phyloP scores from a whole-genome alignment of 2,329 filamentous ascomycete genomes.

The Chalaropsis ovoidea region DNA sequence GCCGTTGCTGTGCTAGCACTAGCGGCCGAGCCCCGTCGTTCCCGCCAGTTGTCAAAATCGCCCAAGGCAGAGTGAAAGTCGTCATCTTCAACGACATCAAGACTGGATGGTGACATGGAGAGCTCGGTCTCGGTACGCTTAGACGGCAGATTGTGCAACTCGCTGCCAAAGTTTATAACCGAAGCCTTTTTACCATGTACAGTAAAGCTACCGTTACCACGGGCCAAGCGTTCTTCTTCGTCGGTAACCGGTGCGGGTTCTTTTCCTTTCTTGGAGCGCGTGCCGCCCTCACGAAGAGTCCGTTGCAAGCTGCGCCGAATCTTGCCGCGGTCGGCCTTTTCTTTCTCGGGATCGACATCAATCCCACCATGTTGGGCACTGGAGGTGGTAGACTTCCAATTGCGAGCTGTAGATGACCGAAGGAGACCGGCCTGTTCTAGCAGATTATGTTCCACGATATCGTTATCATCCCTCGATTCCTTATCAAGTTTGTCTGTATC shows the following conservation, averaged over 20 bases:
- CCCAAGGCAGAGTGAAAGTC: conserved; percentile 47
- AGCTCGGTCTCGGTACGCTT: conserved; percentile 43
- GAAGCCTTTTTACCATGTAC: conserved; percentile 97
- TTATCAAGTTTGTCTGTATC: conserved; percentile 35
- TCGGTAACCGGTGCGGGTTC: conserved; percentile 39
- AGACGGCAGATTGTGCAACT: conserved; percentile 66
- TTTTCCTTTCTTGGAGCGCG: conserved; percentile 62
- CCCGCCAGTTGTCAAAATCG: conserved; percentile 36
- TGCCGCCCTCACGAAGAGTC: conserved; percentile 72
- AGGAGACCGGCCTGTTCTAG: conserved; percentile 58
- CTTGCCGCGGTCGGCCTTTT: conserved; percentile 52
- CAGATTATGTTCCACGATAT: conserved; percentile 58
- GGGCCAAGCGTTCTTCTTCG: conserved; percentile 59
- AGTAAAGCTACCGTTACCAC: conserved; percentile 81
- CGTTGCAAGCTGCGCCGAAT: conserved; percentile 80
- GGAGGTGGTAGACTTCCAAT: conserved; percentile 21
- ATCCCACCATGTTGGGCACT: conserved; percentile 22
- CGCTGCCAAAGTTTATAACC: conserved; percentile 90
- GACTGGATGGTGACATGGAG: conserved; percentile 32
- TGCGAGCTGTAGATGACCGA: conserved; percentile 21
- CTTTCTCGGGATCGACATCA: conserved; percentile 29
- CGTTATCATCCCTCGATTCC: conserved; percentile 39
- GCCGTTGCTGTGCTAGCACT: conserved; percentile 59
- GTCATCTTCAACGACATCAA: conserved; percentile 35
- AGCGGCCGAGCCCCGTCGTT: conserved; percentile 52